Conservation (phyloP, 306 rosid genomes). For the Fagus sylvatica region DNA sequence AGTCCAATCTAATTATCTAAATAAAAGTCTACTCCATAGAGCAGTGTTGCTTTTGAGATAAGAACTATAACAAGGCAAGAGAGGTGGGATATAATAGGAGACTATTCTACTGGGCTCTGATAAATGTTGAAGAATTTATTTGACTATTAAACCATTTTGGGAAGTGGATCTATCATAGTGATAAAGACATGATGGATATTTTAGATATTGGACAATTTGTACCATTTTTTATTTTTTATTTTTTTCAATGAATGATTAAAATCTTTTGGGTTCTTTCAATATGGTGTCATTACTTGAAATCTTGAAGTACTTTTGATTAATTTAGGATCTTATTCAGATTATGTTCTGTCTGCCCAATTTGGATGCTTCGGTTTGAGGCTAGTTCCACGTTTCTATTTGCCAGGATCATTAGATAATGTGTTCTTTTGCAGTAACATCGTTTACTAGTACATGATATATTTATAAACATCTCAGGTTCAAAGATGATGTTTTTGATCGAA, state of each 20-base stretch:
- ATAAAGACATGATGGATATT: no score
- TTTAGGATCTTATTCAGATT: neutral
- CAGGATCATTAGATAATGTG: no score
- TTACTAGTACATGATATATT: neutral
- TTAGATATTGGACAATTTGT: no score
- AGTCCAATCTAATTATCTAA: neutral
- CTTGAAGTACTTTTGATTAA: neutral
- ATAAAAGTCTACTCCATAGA: neutral
- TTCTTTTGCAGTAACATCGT: neutral
- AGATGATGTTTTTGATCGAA: slow-evolving; percentile 44
- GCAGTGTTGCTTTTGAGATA: neutral
- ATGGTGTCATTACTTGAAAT: neutral
- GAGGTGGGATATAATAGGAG: neutral
- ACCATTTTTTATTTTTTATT: no score
- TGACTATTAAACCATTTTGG: no score
- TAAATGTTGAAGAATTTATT: no score
- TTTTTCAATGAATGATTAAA: no score
- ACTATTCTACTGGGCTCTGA: no score
- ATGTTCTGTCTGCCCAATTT: neutral
- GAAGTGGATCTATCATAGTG: no score
- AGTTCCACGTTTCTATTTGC: neutral
- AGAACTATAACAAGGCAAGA: neutral
- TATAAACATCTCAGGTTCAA: slow-evolving; percentile 22
- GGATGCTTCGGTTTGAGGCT: neutral
- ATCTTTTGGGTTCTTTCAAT: no score